Evolutionary conservation across 2,329 filamentous ascomycete genomes (phyloP), one percentile per base, ranked within the genome.

Genomic region (Cryphonectria nitschkei): DNA sequence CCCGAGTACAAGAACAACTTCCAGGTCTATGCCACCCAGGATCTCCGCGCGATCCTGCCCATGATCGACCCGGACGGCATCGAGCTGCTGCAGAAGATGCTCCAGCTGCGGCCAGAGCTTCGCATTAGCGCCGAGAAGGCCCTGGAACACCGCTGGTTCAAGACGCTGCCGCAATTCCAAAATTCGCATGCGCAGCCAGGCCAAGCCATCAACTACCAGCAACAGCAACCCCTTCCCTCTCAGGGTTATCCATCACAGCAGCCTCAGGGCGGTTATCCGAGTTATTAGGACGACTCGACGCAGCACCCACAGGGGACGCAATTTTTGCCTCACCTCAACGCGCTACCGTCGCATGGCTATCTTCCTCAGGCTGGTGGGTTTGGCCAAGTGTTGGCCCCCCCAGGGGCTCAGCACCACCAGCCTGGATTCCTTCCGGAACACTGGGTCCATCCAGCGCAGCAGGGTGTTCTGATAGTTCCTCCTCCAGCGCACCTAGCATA

Each of bases 1-100:
- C 94, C 95, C n/a, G 96, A 99, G 81, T 99, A 98, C 86, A 98
- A 98, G 85, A 88, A 91, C 64, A 97, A 92, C 72, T 97, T 97
- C 83, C 94, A 96, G 75, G 93, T 97, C 79, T 98, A 96, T 80
- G 93, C 93, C 19, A 97, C 96, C 1, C 95, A 98, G 79, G 94
- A 98, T 76, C 85, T 98, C 68, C 88, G 93, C 29, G 88, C 91
- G 71, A 96, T 98, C 74, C 85, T 99, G 34, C 95, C 94, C 0
- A 93, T 97, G 78, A 94, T 99, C 76, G 96, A 99, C 77, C 89
- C 90, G 26, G 84, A 92, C 14, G 96, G 95, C 11, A 89, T 99
- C 77, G 94, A 97, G 78, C 84, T 99, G 65, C 85, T 99, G 74
- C 91, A 92, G 77, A 88, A 92, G 73, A 97, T 99, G 93, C 88